Conservation (phyloP, 2,329 filamentous ascomycete genomes). For the Xylaria hypoxylon region DNA sequence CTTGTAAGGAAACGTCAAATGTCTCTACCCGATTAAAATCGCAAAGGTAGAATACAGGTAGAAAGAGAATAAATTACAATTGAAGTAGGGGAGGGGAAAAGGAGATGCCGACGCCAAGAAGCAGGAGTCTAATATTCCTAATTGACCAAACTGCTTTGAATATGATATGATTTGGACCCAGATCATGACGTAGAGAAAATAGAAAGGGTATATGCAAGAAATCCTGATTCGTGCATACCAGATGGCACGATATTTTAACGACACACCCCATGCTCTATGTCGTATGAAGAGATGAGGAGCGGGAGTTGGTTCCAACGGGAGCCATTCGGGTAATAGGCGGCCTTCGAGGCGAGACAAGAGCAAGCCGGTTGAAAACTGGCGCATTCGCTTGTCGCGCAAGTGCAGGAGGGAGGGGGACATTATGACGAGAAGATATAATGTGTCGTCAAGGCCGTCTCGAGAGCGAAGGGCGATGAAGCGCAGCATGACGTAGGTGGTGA, state of each 20-base stretch:
- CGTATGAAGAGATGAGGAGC: constrained; percentile 2
- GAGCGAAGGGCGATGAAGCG: constrained; percentile 18
- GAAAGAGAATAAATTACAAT: background rate
- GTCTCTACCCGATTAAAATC: background rate
- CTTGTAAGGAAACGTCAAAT: constrained; percentile 12
- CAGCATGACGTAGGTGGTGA: constrained; percentile 39
- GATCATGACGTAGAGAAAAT: constrained; percentile 24
- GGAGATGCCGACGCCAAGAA: constrained; percentile 2
- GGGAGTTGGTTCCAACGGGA: background rate
- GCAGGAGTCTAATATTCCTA: constrained; percentile 23
- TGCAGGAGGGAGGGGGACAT: constrained; percentile 11
- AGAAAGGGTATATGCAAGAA: constrained; percentile 25
- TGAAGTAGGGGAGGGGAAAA: background rate
- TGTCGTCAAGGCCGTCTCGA: constrained; percentile 34
- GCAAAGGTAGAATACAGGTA: background rate
- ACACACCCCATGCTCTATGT: constrained; percentile 20
- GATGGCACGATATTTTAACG: constrained; percentile 16
- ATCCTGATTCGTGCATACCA: constrained; percentile 31
- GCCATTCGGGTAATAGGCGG: background rate
- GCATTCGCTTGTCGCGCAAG: constrained; percentile 24
- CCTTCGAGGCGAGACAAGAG: constrained; percentile 7
- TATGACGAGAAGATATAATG: constrained; percentile 30
- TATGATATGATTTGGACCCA: constrained; percentile 13
- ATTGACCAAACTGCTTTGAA: constrained; percentile 14
- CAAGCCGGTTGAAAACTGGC: constrained; percentile 16